Evolutionary conservation across 805 yeast species (phyloP).

Genomic region (Candida awuae): DNA sequence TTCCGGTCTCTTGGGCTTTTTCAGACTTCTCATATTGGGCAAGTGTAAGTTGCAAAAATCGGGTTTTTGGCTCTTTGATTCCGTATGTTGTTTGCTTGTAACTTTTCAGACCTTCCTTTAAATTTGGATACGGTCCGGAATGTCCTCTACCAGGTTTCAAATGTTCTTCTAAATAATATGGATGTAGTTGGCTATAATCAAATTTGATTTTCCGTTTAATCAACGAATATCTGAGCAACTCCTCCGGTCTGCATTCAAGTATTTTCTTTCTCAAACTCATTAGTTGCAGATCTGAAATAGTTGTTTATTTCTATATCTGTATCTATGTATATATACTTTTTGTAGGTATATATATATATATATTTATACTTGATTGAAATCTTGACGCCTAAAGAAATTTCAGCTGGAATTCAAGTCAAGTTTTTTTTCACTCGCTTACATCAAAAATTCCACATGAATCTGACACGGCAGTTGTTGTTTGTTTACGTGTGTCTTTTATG

Average conservation of each 20-base stretch:
- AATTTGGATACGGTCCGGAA: background rate
- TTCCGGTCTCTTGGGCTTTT: background rate
- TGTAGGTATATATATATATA: no score
- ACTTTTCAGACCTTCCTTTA: background rate
- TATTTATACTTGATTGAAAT: no score
- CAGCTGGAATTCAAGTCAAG: no score
- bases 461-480: no score
- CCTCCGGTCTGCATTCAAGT: constrained; percentile 1
- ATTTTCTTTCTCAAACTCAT: no score
- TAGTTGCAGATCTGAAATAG: no score
- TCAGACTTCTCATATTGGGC: constrained; percentile 7
- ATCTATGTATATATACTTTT: no score
- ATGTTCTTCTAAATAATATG: background rate
- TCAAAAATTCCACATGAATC: no score
- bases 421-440: no score
- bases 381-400: no score
- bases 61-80: constrained; percentile 3
- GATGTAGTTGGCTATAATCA: background rate
- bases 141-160: background rate
- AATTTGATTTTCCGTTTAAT: background rate
- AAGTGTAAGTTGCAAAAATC: constrained; percentile 5
- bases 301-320: no score
- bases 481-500: no score
- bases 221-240: constrained; percentile 5
- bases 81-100: constrained; percentile 1